Evolutionary conservation across 2,329 filamentous ascomycete species (phyloP), one percentile per base, ranked within the genome.

Genomic region (Monosporascus sp.): DNA sequence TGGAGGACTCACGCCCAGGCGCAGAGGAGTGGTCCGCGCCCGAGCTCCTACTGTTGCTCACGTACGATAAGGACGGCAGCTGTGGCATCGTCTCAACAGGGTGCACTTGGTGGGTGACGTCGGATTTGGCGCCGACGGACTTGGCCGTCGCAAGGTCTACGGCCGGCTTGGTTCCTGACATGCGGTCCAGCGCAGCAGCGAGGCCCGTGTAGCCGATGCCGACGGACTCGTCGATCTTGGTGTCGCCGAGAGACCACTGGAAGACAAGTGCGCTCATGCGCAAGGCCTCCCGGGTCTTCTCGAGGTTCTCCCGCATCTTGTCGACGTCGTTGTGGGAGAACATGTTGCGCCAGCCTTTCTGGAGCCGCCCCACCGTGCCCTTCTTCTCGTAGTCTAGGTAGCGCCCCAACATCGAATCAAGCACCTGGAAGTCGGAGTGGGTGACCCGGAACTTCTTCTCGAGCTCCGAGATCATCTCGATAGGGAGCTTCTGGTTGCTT

Each of bases 181-280:
- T 69, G 52, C 78, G 74, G 45, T 86, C 81, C 11, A 88, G 75
- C 3, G 85, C 85, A 9, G 85, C 84, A 1, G 82, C 80, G 7
- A 89, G 75, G 5, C 84, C 84, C 1, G 84, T 84, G 63, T 86
- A 89, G 44, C 86, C 86, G 46, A 87, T 86, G 19, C 84, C 83
- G 43, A 82, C 76, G 14, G 82, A 77, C 17, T 79, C 78, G 59
- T 86, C 83, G 17, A 81, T 78, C 64, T 79, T 81, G 20, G 76
- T 75, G 31, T 76, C 76, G 8, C 83, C 83, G 3, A 87, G 72
- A 20, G 79, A 82, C 83, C 84, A 88, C 59, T 85, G 79, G 66
- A 88, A 83, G 61, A 85, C 78, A 45, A 84, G 74, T 7, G 82
- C 79, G 62, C 82, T 86, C 75, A 87, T 83, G 60, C 79, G 80